These are phyloP conservation scores for Verruconis gallopava DNA, from an alignment of 2,329 filamentous ascomycete genomes.

Conservation along the genomic window DNA sequence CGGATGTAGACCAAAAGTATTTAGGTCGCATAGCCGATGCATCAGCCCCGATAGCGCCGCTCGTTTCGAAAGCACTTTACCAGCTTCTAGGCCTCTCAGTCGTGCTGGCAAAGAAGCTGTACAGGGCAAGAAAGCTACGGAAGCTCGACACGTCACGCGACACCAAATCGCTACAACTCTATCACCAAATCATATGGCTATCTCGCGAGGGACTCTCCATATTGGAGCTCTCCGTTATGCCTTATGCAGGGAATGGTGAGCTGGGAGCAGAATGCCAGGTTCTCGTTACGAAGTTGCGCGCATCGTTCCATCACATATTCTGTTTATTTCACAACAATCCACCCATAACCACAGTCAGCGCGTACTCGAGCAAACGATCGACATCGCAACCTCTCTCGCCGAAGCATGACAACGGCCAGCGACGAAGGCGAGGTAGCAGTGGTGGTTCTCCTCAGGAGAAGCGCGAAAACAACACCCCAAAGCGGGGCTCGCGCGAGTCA, in stretches of 20 bases:
- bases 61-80: constrained; percentile 72
- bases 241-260: constrained; percentile 56
- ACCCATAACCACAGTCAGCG: constrained; percentile 37
- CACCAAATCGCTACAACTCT: constrained; percentile 68
- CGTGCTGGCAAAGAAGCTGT: constrained; percentile 70
- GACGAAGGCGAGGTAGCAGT: constrained; percentile 2
- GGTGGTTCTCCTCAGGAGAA: background rate
- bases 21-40: constrained; percentile 75
- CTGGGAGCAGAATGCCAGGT: constrained; percentile 71
- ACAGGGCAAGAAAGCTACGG: constrained; percentile 70
- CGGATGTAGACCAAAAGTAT: constrained; percentile 95
- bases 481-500: constrained; percentile 1
- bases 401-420: constrained; percentile 1
- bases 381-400: constrained; percentile 3
- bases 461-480: constrained; percentile 4
- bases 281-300: constrained; percentile 78
- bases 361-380: background rate
- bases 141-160: constrained; percentile 67
- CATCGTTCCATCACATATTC: constrained; percentile 93
- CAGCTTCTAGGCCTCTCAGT: constrained; percentile 86
- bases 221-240: constrained; percentile 73
- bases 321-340: constrained; percentile 92
- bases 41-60: constrained; percentile 62
- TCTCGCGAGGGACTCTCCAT: constrained; percentile 82
- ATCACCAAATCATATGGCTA: constrained; percentile 90